Percentiles rank a stretch among this genome's conserved stretches.
These are phyloP conservation scores for Plasmodium gonderi DNA, from an alignment of 169 alveolate genomes.

Conservation along the genomic window DNA sequence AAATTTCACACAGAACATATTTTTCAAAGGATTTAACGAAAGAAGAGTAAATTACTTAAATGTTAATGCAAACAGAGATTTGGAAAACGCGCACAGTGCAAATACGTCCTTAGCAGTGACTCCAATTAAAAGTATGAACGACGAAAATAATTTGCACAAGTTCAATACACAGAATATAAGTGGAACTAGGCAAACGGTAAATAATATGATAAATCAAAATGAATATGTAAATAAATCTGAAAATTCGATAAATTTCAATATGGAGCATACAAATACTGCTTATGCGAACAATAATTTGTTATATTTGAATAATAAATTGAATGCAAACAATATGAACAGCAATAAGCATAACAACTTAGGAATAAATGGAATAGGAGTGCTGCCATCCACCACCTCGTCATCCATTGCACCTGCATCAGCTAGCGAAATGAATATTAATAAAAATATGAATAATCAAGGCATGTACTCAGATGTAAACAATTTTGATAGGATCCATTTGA, in stretches of 20 bases:
- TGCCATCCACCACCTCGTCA: background rate
- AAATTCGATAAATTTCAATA: slow-evolving; percentile 18
- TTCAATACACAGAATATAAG: slow-evolving; percentile 25
- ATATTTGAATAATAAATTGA: slow-evolving; percentile 1
- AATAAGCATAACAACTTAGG: background rate
- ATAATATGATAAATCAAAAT: slow-evolving; percentile 10
- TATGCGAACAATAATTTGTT: slow-evolving; percentile 1
- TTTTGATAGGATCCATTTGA: slow-evolving; percentile 4
- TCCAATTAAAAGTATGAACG: slow-evolving; percentile 23
- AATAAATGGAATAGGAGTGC: too few relatives aligned
- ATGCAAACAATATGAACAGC: background rate
- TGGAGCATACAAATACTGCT: background rate
- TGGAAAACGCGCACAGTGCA: background rate
- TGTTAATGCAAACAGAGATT: background rate
- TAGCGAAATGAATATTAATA: background rate
- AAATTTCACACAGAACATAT: slow-evolving; percentile 22
- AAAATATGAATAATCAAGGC: background rate
- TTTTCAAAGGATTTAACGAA: slow-evolving; percentile 56
- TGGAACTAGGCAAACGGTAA: background rate
- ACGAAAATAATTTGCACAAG: background rate
- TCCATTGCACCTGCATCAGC: background rate
- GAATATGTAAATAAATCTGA: slow-evolving; percentile 1
- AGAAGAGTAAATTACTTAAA: slow-evolving; percentile 38
- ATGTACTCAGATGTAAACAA: slow-evolving; percentile 13
- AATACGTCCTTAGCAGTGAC: background rate